Percentiles rank a stretch among this genome's conserved stretches.
Evolutionary conservation across 176 grass and related monocot species (phyloP).

Genomic region (Pharus latifolius): DNA sequence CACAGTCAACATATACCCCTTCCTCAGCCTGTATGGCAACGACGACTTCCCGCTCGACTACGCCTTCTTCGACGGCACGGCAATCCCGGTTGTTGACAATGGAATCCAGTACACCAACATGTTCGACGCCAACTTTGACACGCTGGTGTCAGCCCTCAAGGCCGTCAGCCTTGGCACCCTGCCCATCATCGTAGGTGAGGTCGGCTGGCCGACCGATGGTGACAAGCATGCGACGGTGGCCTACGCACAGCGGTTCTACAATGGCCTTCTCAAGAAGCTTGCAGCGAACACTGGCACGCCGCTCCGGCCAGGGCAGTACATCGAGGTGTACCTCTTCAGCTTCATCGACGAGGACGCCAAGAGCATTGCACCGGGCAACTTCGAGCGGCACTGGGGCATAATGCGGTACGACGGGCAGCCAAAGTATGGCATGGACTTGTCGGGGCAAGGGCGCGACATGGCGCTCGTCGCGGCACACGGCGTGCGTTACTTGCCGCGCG

Average conservation of each 20-base stretch:
- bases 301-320: slow-evolving; percentile 10
- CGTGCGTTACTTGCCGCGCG: slow-evolving; percentile 14
- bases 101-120: slow-evolving; percentile 5
- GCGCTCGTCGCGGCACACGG: slow-evolving; percentile 13
- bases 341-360: slow-evolving; percentile 19
- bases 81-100: slow-evolving; percentile 3
- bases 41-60: slow-evolving; percentile 7
- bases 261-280: slow-evolving; percentile 10
- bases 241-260: slow-evolving; percentile 18
- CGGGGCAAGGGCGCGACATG: not conserved
- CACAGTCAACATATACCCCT: slow-evolving; percentile 26
- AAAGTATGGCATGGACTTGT: slow-evolving; percentile 7
- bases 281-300: not conserved
- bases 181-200: slow-evolving; percentile 6
- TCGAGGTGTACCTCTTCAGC: slow-evolving; percentile 22
- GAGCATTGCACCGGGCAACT: slow-evolving; percentile 10
- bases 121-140: slow-evolving; percentile 31
- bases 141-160: slow-evolving; percentile 11
- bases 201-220: slow-evolving; percentile 30
- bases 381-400: slow-evolving; percentile 23
- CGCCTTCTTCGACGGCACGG: slow-evolving; percentile 21
- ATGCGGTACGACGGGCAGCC: slow-evolving; percentile 20
- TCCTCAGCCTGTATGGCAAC: slow-evolving; percentile 13
- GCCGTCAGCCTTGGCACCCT: not conserved
- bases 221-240: slow-evolving; percentile 2